Conservation (phyloP, 371 early-diverging fungal genomes). For the Mortierella sp. region DNA sequence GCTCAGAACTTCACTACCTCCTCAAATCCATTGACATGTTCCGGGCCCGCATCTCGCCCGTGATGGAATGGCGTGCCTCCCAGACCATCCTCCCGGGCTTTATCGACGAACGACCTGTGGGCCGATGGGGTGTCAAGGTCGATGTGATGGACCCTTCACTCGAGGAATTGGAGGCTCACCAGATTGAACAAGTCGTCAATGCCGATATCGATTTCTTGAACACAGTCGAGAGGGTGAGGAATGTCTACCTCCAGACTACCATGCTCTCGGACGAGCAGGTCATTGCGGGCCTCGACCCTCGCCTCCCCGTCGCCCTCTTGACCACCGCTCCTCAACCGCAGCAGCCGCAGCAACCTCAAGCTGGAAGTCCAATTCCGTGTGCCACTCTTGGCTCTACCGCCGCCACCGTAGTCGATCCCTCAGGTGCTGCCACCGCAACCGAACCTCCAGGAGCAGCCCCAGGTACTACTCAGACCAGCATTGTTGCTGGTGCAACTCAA, state of each 20-base stretch:
- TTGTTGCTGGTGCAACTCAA: too few relatives aligned
- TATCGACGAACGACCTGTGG: constrained; percentile 1
- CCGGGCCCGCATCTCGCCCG: constrained; percentile 12
- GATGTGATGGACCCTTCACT: neutral
- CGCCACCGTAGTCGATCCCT: neutral
- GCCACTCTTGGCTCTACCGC: neutral
- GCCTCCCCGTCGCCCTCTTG: neutral
- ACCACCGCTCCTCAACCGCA: neutral
- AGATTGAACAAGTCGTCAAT: neutral
- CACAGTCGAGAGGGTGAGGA: neutral
- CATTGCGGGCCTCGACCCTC: neutral
- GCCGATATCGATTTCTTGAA: neutral
- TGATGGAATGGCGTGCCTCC: constrained; percentile 11
- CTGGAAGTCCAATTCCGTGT: neutral
- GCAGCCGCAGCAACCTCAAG: neutral
- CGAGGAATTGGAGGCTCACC: neutral
- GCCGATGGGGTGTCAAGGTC: constrained; percentile 13
- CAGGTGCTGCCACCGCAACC: neutral
- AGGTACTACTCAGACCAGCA: neutral
- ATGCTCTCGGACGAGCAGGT: neutral
- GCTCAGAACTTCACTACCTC: constrained; percentile 10
- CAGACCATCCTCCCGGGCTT: neutral
- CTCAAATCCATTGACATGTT: constrained; percentile 12
- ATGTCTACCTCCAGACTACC: neutral
- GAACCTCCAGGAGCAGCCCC: neutral